phyloP scores from a whole-genome alignment of 371 early-diverging fungal species.

The Blakeslea trispora region DNA sequence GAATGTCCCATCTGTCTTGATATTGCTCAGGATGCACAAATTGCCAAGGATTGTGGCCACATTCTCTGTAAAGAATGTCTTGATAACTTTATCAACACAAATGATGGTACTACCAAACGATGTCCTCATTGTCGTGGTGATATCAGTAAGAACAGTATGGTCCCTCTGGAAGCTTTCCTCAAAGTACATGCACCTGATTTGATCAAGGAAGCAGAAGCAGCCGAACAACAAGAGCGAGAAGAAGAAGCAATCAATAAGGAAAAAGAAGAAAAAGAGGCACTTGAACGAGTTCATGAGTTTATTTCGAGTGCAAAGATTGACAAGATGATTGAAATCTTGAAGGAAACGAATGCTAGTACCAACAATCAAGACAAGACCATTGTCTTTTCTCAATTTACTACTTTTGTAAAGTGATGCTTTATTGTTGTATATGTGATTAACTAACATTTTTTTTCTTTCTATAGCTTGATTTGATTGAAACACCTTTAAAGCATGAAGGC shows the following conservation, averaged over 20 bases:
- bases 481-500: constrained; percentile 53
- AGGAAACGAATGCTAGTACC: constrained; percentile 26
- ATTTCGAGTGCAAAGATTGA: constrained; percentile 54
- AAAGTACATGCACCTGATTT: constrained; percentile 35
- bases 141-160: constrained; percentile 14
- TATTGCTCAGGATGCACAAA: constrained; percentile 34
- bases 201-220: constrained; percentile 12
- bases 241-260: background rate
- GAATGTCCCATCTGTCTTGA: constrained; percentile 57
- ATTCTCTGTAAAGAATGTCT: constrained; percentile 51
- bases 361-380: constrained; percentile 66
- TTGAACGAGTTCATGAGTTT: constrained; percentile 8
- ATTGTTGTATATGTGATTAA: constrained; percentile 6
- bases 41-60: constrained; percentile 42
- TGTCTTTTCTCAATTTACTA: constrained; percentile 83
- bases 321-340: constrained; percentile 51
- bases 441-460: background rate
- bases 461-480: constrained; percentile 66
- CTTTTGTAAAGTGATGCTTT: constrained; percentile 34
- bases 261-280: constrained; percentile 9
- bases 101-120: constrained; percentile 19
- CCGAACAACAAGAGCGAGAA: constrained; percentile 7
- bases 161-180: constrained; percentile 31
- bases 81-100: constrained; percentile 28
- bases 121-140: constrained; percentile 50